Evolutionary conservation across 2,329 filamentous ascomycete genomes (phyloP).

Genomic region (Fusarium lyarnte): DNA sequence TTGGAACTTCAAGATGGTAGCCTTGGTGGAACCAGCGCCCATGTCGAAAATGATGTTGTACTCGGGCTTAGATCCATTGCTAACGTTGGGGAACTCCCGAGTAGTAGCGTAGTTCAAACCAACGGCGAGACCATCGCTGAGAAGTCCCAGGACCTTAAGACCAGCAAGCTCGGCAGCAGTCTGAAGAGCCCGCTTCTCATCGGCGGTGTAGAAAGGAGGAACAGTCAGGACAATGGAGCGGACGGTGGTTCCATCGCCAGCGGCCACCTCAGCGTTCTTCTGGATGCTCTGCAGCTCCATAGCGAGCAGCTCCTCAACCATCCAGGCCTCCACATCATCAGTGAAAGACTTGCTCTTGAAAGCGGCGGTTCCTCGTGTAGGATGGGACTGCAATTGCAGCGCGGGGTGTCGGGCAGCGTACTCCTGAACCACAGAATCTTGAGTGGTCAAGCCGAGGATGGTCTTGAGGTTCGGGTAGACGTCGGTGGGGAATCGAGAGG

Average conservation of each 20-base stretch:
- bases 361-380: conserved; percentile 74
- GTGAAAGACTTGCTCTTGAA: conserved; percentile 79
- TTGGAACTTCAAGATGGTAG: conserved; percentile 90
- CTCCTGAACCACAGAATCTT: conserved; percentile 69
- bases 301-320: conserved; percentile 91
- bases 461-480: conserved; percentile 95
- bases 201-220: conserved; percentile 87
- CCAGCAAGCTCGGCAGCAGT: conserved; percentile 88
- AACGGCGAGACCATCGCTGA: conserved; percentile 91
- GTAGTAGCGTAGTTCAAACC: conserved; percentile 95
- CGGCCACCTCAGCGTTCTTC: conserved; percentile 85
- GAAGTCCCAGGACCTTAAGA: conserved; percentile 82
- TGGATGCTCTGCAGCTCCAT: conserved; percentile 96
- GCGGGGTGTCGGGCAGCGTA: conserved; percentile 83
- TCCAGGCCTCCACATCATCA: conserved; percentile 71
- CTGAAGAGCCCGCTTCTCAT: conserved; percentile 88
- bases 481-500: conserved; percentile 88
- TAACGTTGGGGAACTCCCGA: conserved; percentile 86
- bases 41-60: conserved; percentile 96
- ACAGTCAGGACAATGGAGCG: conserved; percentile 89
- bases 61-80: conserved; percentile 86
- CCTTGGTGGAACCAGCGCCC: conserved; percentile 94
- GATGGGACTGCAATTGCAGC: conserved; percentile 71
- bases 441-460: conserved; percentile 78
- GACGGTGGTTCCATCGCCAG: conserved; percentile 77